Evolutionary conservation across 192 early-diverging fungal species (phyloP), one percentile per base, ranked within the genome.

Genomic region (Paraglomus brasilianum): DNA sequence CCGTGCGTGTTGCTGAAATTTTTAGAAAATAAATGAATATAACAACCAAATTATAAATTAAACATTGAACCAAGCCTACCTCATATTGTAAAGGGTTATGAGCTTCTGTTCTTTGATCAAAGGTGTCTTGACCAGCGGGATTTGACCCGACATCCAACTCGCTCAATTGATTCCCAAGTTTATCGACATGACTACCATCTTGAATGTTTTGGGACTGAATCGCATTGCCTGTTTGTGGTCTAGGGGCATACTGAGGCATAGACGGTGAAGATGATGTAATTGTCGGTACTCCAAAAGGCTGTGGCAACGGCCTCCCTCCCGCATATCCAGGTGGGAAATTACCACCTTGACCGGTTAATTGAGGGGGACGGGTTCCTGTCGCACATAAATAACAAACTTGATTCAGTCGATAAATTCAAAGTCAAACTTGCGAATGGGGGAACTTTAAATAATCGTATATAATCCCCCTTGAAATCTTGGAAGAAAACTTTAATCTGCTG

Each of bases 311-410:
- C 30, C 30, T 30, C 30, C 30, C 30, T 43, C 21, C 66, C 0
- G 65, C 17, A 56, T 56, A 30, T 56, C 17, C 10, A 22, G 53
- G 15, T 17, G 21, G 42, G 30, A 30, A 30, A 30, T 30, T 30
- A 66, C 7, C 40, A 36, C 1, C 14, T 17, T 46, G 11, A 19
- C 47, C n/a, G 48, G 43, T 39, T 30, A 30, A 30, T 30, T 30
- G 30, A 6, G 47, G n/a, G 0, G 45, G 72, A 21, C 47, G 22
- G n/a, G 45, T 73, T 24, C 80, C 75, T 2, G 66, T 50, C 36
- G 63, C n/a, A 40, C 75, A 71, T 7, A 65, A 13, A 60, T 36
- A n/a, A 14, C 19, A 59, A 43, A 41, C 0, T 41, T 60, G 38
- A n/a, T n/a, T 60, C 6, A 41, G 57, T 40, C 10, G 11, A 4